Base-by-base conservation (phyloP, 441 rosid genomes). In the Hypseocharis bilobata region DNA sequence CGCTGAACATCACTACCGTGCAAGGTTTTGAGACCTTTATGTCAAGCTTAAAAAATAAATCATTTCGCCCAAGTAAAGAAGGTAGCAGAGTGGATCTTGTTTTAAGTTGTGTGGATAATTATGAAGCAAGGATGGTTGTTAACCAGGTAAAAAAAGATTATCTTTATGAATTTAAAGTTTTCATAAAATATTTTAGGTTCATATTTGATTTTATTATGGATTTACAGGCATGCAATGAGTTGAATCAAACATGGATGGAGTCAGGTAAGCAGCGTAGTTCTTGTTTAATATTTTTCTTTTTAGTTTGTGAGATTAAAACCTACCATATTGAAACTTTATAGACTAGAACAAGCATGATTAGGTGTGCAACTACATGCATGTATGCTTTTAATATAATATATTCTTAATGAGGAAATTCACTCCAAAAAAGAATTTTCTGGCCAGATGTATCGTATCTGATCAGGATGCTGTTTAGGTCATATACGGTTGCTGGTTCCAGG, bases 81-180 rank as follows among this genome's bases (percentile, higher is more conserved):
- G 92, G 88, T 40, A 87, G 72, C 5, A 89, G 96, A 49, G 96
- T 92, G 75, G 95, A 90, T 82, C 96, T 90, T 78, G 92, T 92
- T 76, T 78, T 92, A 78, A 92, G 97, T 70, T 92, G 98, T 57
- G 98, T 92, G 44, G 98, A 92, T 80, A 92, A 92, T 62, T 90
- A 90, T 78, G 97, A 90, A 86, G 97, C 97, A n/a, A 85, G 97
- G 72, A 90, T 90, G 97, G 95, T 88, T 74, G 96, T 92, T 69
- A 90, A 92, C 77, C 98, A 89, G 98, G 98, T 92, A 80, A 74
- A 51, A 22, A 44, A 63, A 60, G 56, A 54, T 59, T 66, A 44
- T 7, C 19, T 4, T 51, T 61, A 16, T 45, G 30, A 14, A 20
- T 19, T 54, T 23, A 19, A 20, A 29, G 22, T 25, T 22, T 49